These are phyloP conservation scores for Hypoxylon cercidicola DNA, from an alignment of 495 filamentous ascomycete genomes.

Conservation along the genomic window DNA sequence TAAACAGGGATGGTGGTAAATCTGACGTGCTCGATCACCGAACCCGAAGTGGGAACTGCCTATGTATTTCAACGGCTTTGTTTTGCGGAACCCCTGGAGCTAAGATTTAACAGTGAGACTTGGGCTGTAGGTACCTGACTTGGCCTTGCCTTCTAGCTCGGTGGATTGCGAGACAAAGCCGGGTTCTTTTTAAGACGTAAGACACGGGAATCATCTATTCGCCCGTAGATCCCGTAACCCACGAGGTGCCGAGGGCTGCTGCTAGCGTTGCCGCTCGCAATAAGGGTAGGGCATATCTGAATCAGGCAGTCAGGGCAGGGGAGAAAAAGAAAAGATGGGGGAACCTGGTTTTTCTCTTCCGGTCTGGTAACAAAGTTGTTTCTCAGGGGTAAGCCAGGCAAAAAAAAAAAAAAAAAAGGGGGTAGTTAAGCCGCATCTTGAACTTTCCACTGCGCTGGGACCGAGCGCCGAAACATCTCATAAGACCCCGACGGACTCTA, in stretches of 20 bases:
- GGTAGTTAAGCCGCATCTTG: not conserved
- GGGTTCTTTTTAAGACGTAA: not conserved
- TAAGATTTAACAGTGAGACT: no score
- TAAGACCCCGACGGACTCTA: not conserved
- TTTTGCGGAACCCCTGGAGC: no score
- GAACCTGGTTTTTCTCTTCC: not conserved
- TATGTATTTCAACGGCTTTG: slow-evolving; percentile 4
- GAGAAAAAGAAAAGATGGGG: not conserved
- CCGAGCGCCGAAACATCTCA: not conserved
- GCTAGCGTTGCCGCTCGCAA: slow-evolving; percentile 9
- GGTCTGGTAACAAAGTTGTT: no score
- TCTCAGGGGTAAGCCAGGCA: no score
- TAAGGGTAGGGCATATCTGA: slow-evolving; percentile 2
- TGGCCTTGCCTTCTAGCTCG: no score
- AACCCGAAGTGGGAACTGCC: not conserved
- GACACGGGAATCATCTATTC: slow-evolving; percentile 2
- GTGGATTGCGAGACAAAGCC: no score
- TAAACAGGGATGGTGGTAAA: no score
- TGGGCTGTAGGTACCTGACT: no score
- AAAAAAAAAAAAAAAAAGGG: no score
- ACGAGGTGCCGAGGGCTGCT: not conserved
- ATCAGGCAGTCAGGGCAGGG: slow-evolving; percentile 5
- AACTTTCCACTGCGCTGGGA: slow-evolving; percentile 6
- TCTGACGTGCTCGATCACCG: no score
- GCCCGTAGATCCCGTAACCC: slow-evolving; percentile 13